Percentiles rank a stretch among this genome's conserved stretches.
These are phyloP conservation scores for Ophiocordyceps camponoti-saundersi DNA, from an alignment of 2,329 filamentous ascomycete genomes.

Conservation along the genomic window DNA sequence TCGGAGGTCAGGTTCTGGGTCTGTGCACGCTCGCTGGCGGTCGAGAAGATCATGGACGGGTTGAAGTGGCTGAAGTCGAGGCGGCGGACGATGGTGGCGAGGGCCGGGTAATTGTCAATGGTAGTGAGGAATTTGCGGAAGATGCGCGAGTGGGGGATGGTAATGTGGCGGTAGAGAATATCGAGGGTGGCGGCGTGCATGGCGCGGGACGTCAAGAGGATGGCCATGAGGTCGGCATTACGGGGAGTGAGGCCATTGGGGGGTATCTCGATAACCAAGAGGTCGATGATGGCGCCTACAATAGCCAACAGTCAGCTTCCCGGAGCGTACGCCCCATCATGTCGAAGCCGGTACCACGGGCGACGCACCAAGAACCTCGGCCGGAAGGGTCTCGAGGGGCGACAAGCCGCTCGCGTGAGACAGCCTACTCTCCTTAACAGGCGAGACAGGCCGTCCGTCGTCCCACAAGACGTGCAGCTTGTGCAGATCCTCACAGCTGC, in stretches of 20 bases:
- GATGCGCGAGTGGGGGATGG: conserved; percentile 66
- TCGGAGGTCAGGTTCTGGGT: conserved; percentile 61
- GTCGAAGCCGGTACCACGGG: neutral
- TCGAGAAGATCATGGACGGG: conserved; percentile 58
- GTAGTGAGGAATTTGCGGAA: conserved; percentile 68
- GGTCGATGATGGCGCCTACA: conserved; percentile 54
- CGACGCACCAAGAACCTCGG: conserved; percentile 51
- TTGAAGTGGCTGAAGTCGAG: conserved; percentile 80
- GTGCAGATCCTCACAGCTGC: conserved; percentile 43
- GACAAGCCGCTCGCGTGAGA: conserved; percentile 28
- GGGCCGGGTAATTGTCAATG: conserved; percentile 44
- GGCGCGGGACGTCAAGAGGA: conserved; percentile 58
- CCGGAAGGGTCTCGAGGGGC: conserved; percentile 49
- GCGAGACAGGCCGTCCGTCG: conserved; percentile 15
- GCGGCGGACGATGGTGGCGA: conserved; percentile 61
- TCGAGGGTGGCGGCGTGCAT: conserved; percentile 57
- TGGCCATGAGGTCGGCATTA: conserved; percentile 62
- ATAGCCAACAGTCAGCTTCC: neutral
- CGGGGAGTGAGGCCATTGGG: conserved; percentile 58
- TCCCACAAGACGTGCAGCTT: conserved; percentile 38
- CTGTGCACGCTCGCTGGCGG: conserved; percentile 55
- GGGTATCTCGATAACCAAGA: conserved; percentile 55
- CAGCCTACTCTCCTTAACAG: conserved; percentile 13
- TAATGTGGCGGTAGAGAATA: conserved; percentile 64
- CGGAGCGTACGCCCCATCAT: too few species aligned